Evolutionary conservation across 129 eudicot genomes (phyloP), one percentile per base, ranked within the genome.

Genomic region (Ambrosia artemisiifolia): DNA sequence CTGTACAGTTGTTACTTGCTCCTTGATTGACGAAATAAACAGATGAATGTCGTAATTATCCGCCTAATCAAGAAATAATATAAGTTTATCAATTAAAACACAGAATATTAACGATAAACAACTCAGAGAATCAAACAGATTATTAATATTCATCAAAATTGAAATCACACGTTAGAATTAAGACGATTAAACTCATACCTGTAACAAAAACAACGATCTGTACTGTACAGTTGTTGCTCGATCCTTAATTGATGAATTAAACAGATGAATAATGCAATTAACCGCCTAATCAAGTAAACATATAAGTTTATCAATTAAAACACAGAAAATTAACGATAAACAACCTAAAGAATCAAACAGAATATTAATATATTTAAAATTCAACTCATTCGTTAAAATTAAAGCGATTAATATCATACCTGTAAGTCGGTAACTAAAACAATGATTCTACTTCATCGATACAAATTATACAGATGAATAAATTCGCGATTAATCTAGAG

Each of bases 401-500:
- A 24, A 24, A 24, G 28, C 28, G 28, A 24, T 24, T 24, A 24
- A 24, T 24, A 0, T 24, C 28, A 24, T 24, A 24, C 28, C 28
- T 24, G 28, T 24, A 24, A 24, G 28, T 24, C 28, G 28, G 28
- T 24, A 24, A 24, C 28, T 24, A 24, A 24, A 24, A 24, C 28
- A 24, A 24, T 24, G 28, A 24, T 24, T 24, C 28, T 24, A 24
- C 28, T 24, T 0, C 28, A 24, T 24, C 1, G 28, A 24, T n/a
- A n/a, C 28, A 24, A 24, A 24, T 59, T 3, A 63, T 69, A 63
- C 50, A 38, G 55, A 50, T 62, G 77, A 55, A 78, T 78, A 63
- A 71, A 14, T 78, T 63, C 32, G 51, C 4, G 72, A 78, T 78
- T 63, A 78, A 78, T 78, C 82, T 71, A 78, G 73, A 49, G 76